Conservation (phyloP, 2,329 filamentous ascomycete species). For the Xylaria arbuscula region DNA sequence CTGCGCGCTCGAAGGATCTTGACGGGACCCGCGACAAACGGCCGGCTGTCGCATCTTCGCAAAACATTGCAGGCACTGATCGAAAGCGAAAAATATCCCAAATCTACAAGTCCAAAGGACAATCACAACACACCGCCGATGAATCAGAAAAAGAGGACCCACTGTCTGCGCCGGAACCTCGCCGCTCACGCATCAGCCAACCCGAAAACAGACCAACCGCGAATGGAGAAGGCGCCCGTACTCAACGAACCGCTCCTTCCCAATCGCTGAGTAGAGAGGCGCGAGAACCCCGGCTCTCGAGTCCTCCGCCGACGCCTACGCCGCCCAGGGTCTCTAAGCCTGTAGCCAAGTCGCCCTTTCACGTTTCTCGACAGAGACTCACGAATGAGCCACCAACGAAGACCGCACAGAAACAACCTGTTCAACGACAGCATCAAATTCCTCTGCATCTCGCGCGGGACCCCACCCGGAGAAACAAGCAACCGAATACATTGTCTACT, state of each 20-base stretch:
- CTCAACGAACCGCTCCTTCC: conserved; percentile 34
- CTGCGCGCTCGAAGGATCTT: conserved; percentile 30
- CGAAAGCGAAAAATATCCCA: conserved; percentile 50
- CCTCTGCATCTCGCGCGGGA: conserved; percentile 47
- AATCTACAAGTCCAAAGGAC: conserved; percentile 44
- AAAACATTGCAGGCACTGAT: conserved; percentile 37
- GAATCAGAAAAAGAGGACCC: conserved; percentile 35
- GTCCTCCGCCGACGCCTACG: conserved; percentile 49
- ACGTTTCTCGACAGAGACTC: conserved; percentile 10
- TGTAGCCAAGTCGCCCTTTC: conserved; percentile 12
- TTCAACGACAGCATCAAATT: conserved; percentile 43
- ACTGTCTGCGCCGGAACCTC: conserved; percentile 35
- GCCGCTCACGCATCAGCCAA: conserved; percentile 42
- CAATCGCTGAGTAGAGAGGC: conserved; percentile 43
- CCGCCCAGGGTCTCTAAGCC: conserved; percentile 32
- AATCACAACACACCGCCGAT: conserved; percentile 34
- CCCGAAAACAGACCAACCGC: conserved; percentile 30
- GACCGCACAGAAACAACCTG: conserved; percentile 28
- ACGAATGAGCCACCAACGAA: conserved; percentile 16
- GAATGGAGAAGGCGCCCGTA: conserved; percentile 34
- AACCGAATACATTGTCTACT: conserved; percentile 22
- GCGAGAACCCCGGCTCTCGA: conserved; percentile 44
- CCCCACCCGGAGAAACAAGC: conserved; percentile 32
- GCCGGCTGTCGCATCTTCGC: conserved; percentile 25
- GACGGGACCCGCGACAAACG: conserved; percentile 32